A percentile compares a stretch with the other conserved stretches of the same genome.
phyloP scores from a whole-genome alignment of 225 moss, liverwort and hornwort species.

The Neckera pumila region DNA sequence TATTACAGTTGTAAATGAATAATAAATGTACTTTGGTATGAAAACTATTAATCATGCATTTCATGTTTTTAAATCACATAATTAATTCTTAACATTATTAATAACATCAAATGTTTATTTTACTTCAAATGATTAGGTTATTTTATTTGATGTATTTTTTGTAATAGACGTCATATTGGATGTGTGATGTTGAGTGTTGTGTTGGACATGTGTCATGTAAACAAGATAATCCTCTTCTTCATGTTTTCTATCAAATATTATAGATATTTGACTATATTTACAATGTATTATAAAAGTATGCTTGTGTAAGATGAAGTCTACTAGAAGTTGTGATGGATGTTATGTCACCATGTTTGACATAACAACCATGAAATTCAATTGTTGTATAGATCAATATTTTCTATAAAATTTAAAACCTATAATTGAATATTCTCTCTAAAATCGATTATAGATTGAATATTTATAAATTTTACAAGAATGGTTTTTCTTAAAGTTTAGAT shows the following conservation, averaged over 20 bases:
- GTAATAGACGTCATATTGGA: not conserved
- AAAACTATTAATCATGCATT: too few species aligned
- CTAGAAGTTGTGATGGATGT: not conserved
- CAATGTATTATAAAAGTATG: not conserved
- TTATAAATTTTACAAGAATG: too few species aligned
- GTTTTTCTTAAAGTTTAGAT: too few species aligned
- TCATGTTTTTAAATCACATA: too few species aligned
- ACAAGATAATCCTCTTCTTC: not conserved
- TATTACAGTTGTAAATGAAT: too few species aligned
- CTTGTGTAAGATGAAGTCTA: not conserved
- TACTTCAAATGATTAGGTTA: too few species aligned
- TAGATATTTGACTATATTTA: not conserved
- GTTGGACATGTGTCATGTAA: not conserved
- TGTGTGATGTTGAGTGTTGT: not conserved
- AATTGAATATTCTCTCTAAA: not conserved
- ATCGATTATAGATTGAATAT: not conserved
- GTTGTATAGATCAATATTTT: accelerated
- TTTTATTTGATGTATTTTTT: not conserved
- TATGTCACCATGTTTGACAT: not conserved
- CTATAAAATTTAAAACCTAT: not conserved
- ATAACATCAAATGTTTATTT: too few species aligned
- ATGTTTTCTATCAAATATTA: not conserved
- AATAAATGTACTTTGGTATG: too few species aligned
- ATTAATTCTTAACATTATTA: too few species aligned
- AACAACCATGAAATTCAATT: accelerated